Evolutionary conservation across 257 asterid genomes (phyloP).

Genomic region (Mitragyna speciosa): DNA sequence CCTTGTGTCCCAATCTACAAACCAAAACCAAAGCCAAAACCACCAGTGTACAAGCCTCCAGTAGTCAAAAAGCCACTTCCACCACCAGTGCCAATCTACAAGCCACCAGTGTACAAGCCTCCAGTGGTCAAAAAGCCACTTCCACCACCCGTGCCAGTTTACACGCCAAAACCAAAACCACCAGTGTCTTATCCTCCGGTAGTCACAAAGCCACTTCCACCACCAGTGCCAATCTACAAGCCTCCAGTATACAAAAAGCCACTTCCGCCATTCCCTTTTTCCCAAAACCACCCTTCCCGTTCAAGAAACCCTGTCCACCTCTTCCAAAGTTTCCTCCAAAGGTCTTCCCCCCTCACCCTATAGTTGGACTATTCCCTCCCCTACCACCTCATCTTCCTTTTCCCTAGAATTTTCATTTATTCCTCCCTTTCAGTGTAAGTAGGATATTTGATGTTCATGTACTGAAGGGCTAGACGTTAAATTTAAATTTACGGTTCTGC

Average conservation of each 20-base stretch:
- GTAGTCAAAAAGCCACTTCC: slow-evolving; percentile 31
- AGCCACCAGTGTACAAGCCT: slow-evolving; percentile 22
- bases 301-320: slow-evolving; percentile 64
- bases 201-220: slow-evolving; percentile 34
- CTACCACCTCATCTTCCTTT: slow-evolving; percentile 46
- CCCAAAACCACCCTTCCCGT: slow-evolving; percentile 25
- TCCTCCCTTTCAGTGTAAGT: background rate
- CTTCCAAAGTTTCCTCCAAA: slow-evolving; percentile 56
- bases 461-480: background rate
- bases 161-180: slow-evolving; percentile 20
- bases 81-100: slow-evolving; percentile 39
- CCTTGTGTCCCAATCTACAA: slow-evolving; percentile 24
- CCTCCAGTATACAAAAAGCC: slow-evolving; percentile 45
- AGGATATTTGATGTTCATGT: background rate
- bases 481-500: background rate
- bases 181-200: slow-evolving; percentile 31
- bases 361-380: slow-evolving; percentile 52
- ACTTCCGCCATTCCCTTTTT: slow-evolving; percentile 32
- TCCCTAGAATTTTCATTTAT: background rate
- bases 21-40: slow-evolving; percentile 27
- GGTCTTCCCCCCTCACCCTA: slow-evolving; percentile 60
- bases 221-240: slow-evolving; percentile 40
- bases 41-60: slow-evolving; percentile 21
- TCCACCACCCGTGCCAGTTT: slow-evolving; percentile 13
- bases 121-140: slow-evolving; percentile 4